Evolutionary conservation across 108 stramenopile species (phyloP).

Genomic region (Skeletonema grethae): DNA sequence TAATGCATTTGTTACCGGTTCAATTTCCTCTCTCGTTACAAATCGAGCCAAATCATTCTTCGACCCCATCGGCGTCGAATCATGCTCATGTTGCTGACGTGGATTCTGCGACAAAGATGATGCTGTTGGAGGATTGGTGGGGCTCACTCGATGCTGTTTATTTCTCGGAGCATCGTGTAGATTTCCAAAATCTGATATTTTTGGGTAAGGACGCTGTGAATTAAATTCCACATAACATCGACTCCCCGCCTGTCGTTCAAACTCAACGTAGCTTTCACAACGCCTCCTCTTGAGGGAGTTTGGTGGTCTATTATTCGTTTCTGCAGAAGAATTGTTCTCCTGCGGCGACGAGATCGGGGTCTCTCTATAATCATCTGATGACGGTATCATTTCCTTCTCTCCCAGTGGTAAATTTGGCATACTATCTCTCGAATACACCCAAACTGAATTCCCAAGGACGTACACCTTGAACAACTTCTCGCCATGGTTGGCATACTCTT

Average conservation of each 20-base stretch:
- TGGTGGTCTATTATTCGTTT: not conserved
- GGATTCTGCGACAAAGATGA: not conserved
- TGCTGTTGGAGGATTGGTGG: not conserved
- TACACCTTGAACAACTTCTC: conserved; percentile 85
- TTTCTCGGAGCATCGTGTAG: conserved; percentile 6
- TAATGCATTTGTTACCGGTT: conserved; percentile 69
- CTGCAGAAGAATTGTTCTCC: not conserved
- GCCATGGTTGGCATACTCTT: conserved; percentile 88
- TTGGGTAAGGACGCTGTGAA: conserved; percentile 87
- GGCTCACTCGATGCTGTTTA: conserved; percentile 10
- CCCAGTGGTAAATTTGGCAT: conserved; percentile 78
- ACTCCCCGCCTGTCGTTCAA: conserved; percentile 41
- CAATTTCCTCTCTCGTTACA: conserved; percentile 71
- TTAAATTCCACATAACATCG: conserved; percentile 78
- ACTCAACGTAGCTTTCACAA: conserved; percentile 42
- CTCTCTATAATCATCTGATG: conserved; percentile 3
- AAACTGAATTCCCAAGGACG: conserved; percentile 79
- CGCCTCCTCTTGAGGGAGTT: not conserved
- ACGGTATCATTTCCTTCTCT: conserved; percentile 13
- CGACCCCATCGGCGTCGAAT: not conserved
- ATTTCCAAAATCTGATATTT: conserved; percentile 72
- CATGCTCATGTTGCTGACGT: conserved; percentile 2
- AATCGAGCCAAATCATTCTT: conserved; percentile 21
- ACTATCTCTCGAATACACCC: conserved; percentile 73
- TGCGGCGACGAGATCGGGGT: not conserved